Conservation (phyloP, 148 eudicot species). For the Hydrangea macrophylla region DNA sequence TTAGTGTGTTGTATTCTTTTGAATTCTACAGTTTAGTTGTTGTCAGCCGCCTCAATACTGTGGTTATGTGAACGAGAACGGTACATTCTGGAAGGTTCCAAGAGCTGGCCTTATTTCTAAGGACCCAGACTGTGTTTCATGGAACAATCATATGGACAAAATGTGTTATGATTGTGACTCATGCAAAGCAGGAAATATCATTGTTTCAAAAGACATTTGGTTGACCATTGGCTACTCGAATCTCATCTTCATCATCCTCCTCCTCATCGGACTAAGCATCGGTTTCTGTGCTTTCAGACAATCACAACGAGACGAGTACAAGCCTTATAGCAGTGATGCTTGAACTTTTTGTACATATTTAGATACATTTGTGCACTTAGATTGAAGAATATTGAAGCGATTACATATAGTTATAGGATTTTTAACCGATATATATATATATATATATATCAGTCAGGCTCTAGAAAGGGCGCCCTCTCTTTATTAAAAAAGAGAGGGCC, state of each 20-base stretch:
- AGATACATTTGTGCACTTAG: too few relatives aligned
- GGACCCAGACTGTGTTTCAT: background rate
- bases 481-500: too few relatives aligned
- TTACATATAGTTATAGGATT: too few relatives aligned
- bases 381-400: too few relatives aligned
- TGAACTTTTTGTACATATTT: too few relatives aligned
- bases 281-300: background rate
- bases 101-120: background rate
- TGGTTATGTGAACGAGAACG: background rate
- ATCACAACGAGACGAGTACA: too few relatives aligned
- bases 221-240: background rate
- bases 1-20: too few relatives aligned
- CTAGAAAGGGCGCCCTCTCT: too few relatives aligned
- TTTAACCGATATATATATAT: too few relatives aligned
- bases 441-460: too few relatives aligned
- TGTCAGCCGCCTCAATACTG: background rate
- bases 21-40: background rate
- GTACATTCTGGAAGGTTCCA: background rate
- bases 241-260: background rate
- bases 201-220: background rate
- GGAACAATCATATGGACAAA: background rate
- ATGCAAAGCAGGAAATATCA: background rate
- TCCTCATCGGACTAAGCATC: background rate
- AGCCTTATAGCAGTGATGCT: too few relatives aligned
- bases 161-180: background rate